These are phyloP conservation scores for Phlyctochytrium bullatum DNA, from an alignment of 192 early-diverging fungal genomes.

Conservation along the genomic window DNA sequence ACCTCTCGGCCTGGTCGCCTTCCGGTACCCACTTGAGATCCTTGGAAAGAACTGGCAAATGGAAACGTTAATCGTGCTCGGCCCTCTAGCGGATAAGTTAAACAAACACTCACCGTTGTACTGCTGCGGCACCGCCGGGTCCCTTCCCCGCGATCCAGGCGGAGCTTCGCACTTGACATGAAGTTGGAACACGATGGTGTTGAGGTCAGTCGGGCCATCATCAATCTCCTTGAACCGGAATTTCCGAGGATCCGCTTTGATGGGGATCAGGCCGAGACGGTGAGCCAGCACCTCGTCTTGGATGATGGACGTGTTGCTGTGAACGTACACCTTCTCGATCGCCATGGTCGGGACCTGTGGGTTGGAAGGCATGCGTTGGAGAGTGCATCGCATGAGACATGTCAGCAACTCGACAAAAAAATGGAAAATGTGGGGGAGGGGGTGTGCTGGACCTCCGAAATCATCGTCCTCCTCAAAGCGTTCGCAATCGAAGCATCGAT, in stretches of 20 bases:
- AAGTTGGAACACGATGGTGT: slow-evolving; percentile 90
- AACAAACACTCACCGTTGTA: slow-evolving; percentile 4
- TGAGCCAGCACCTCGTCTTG: slow-evolving; percentile 93
- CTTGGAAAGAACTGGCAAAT: slow-evolving; percentile 62
- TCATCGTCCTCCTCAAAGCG: slow-evolving; percentile 86
- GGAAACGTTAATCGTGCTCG: too few relatives aligned
- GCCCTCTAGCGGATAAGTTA: too few relatives aligned
- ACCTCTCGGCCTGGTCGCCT: slow-evolving; percentile 78
- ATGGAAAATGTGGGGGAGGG: neutral
- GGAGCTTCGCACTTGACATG: slow-evolving; percentile 72
- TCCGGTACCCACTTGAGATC: slow-evolving; percentile 86
- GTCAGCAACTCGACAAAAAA: neutral
- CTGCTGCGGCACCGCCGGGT: too few relatives aligned
- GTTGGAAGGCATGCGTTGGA: neutral
- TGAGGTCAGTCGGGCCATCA: slow-evolving; percentile 82
- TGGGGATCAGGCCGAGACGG: slow-evolving; percentile 88
- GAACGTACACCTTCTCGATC: slow-evolving; percentile 88
- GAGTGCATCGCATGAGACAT: neutral
- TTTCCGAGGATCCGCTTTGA: slow-evolving; percentile 75
- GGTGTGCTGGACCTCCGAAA: slow-evolving; percentile 76
- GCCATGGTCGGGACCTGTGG: slow-evolving; percentile 91
- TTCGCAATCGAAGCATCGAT: slow-evolving; percentile 93
- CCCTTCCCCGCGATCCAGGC: slow-evolving; percentile 75
- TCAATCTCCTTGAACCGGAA: slow-evolving; percentile 70
- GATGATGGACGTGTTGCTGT: slow-evolving; percentile 88